Conservation (phyloP, 495 filamentous ascomycete species). For the Cercophora scortea region DNA sequence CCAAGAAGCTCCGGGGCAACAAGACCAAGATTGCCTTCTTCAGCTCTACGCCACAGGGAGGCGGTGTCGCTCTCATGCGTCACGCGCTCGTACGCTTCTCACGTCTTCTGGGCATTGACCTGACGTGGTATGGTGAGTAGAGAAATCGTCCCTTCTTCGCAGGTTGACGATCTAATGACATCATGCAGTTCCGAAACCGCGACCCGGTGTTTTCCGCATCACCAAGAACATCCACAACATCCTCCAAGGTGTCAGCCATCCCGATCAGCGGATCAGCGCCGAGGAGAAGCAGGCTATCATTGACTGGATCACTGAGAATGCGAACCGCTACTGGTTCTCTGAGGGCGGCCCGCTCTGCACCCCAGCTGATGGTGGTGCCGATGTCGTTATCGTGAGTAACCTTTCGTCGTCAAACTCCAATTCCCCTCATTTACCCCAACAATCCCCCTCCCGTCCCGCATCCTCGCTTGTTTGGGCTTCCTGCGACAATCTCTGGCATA, state of each 20-base stretch:
- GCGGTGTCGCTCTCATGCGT: conserved; percentile 83
- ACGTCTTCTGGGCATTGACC: conserved; percentile 57
- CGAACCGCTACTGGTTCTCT: conserved; percentile 67
- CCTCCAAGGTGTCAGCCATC: conserved; percentile 69
- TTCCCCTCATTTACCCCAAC: conserved; percentile 5
- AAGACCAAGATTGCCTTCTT: conserved; percentile 77
- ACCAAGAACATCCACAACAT: conserved; percentile 94
- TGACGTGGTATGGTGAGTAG: conserved; percentile 63
- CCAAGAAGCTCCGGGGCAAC: conserved; percentile 53
- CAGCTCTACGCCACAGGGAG: conserved; percentile 78
- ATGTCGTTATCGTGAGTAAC: conserved; percentile 59
- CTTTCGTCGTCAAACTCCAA: neutral
- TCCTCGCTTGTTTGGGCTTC: neutral
- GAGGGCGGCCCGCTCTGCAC: conserved; percentile 60
- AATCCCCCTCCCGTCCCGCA: neutral
- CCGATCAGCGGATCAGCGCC: conserved; percentile 50
- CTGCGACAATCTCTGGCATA: conserved; percentile 4
- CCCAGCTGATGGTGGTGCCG: conserved; percentile 64
- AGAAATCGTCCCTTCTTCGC: neutral
- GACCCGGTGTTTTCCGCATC: conserved; percentile 75
- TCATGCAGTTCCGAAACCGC: conserved; percentile 66
- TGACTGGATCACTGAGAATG: conserved; percentile 74
- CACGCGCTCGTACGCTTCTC: conserved; percentile 74
- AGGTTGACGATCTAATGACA: conserved; percentile 24
- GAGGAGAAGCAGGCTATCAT: conserved; percentile 53